phyloP scores from a whole-genome alignment of 2,329 filamentous ascomycete species.

The Reticulascus tulasneorum region DNA sequence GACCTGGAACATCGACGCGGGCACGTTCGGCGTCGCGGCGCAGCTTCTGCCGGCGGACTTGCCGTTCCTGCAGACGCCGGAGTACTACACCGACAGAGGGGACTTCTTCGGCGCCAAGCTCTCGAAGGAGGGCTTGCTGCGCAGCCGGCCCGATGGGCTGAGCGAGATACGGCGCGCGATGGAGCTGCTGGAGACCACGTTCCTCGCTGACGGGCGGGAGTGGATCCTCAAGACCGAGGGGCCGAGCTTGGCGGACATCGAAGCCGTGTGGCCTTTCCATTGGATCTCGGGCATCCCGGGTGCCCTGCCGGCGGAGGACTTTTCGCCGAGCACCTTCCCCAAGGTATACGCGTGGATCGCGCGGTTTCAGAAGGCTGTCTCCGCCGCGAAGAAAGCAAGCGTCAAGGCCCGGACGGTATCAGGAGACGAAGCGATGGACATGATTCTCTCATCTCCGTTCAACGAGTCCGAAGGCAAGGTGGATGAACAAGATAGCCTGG shows the following conservation, averaged over 20 bases:
- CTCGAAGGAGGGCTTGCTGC: conserved; percentile 19
- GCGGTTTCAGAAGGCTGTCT: conserved; percentile 51
- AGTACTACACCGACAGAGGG: conserved; percentile 55
- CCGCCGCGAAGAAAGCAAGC: conserved; percentile 31
- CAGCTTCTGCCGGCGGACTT: conserved; percentile 54
- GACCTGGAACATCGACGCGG: conserved; percentile 50
- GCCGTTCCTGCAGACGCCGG: conserved; percentile 51
- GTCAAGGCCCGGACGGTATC: conserved; percentile 38
- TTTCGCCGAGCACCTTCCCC: conserved; percentile 52
- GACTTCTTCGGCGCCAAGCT: conserved; percentile 29
- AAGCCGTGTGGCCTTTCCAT: conserved; percentile 64
- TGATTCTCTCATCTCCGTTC: conserved; percentile 31
- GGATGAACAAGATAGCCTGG: conserved; percentile 44
- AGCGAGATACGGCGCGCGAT: conserved; percentile 51
- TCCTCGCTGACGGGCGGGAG: conserved; percentile 61
- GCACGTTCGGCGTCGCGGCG: conserved; percentile 50
- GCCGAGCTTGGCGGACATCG: conserved; percentile 62
- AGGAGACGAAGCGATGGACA: conserved; percentile 49
- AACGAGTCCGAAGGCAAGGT: conserved; percentile 40
- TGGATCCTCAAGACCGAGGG: conserved; percentile 56
- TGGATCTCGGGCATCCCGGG: conserved; percentile 58
- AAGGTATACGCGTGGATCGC: conserved; percentile 60
- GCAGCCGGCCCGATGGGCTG: conserved; percentile 49
- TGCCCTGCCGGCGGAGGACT: conserved; percentile 47
- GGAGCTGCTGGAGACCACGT: conserved; percentile 54